Percentiles rank a stretch among this genome's conserved stretches.
Conservation (phyloP, 768 basidiomycete species). For the Agrocybe praecox region DNA sequence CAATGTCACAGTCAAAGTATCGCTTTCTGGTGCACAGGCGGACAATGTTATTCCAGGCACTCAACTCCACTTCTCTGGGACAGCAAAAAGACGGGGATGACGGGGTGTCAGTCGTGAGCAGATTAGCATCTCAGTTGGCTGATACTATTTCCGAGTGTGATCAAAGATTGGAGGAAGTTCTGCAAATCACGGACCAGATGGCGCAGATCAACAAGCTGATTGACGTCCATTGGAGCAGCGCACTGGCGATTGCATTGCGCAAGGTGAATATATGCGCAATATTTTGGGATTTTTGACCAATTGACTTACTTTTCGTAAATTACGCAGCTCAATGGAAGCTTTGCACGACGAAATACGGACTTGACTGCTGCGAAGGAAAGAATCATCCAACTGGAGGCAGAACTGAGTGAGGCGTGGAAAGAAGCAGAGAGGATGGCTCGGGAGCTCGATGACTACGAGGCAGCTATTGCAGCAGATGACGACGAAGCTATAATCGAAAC, state of each 20-base stretch:
- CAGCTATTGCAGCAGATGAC: slow-evolving; percentile 33
- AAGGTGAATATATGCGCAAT: slow-evolving; percentile 45
- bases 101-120: slow-evolving; percentile 36
- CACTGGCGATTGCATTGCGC: slow-evolving; percentile 73
- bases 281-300: neutral
- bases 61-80: slow-evolving; percentile 52
- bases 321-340: slow-evolving; percentile 65
- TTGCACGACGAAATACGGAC: slow-evolving; percentile 64
- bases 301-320: slow-evolving; percentile 2
- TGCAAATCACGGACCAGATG: slow-evolving; percentile 62
- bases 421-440: slow-evolving; percentile 73
- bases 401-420: slow-evolving; percentile 81
- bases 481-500: slow-evolving; percentile 45
- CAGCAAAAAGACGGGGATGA: slow-evolving; percentile 39
- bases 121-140: slow-evolving; percentile 58
- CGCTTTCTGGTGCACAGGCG: slow-evolving; percentile 67
- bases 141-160: slow-evolving; percentile 63
- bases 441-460: slow-evolving; percentile 69
- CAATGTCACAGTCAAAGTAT: slow-evolving; percentile 62
- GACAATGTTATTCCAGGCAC: slow-evolving; percentile 71
- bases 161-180: slow-evolving; percentile 54
- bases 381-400: slow-evolving; percentile 61
- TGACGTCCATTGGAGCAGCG: slow-evolving; percentile 74
- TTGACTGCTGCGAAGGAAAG: slow-evolving; percentile 47
- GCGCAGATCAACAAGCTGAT: slow-evolving; percentile 61